Conservation (phyloP, 2,329 filamentous ascomycete genomes). For the Ophiosphaerella herpotricha region DNA sequence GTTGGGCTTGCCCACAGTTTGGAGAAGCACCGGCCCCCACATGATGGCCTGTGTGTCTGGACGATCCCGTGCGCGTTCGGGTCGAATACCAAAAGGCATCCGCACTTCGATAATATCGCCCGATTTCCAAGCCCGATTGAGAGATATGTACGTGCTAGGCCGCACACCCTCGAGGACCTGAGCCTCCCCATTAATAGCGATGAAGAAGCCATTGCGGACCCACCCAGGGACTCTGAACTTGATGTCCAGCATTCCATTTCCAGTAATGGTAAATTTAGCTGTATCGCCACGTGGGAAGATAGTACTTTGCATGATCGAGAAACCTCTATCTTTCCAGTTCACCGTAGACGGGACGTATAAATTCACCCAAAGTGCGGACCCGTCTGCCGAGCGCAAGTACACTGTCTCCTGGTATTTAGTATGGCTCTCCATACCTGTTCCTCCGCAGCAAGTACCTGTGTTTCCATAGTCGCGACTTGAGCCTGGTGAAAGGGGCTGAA, state of each 20-base stretch:
- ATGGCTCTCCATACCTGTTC: constrained; percentile 17
- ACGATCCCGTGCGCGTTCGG: constrained; percentile 15
- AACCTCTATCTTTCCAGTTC: constrained; percentile 7
- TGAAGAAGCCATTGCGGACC: constrained; percentile 10
- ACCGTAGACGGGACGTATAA: constrained; percentile 14
- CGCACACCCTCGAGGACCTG: neutral
- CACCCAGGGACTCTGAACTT: constrained; percentile 16
- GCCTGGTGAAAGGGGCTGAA: constrained; percentile 14
- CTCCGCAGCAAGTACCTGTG: constrained; percentile 18
- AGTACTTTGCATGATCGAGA: constrained; percentile 12
- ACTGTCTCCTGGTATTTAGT: constrained; percentile 21
- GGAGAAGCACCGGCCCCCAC: constrained; percentile 15
- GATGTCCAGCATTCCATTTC: constrained; percentile 10
- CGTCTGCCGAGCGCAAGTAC: constrained; percentile 15
- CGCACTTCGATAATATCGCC: constrained; percentile 12
- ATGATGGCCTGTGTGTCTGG: constrained; percentile 16
- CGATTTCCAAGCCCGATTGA: constrained; percentile 13
- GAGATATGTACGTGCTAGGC: constrained; percentile 9
- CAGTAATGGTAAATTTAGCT: constrained; percentile 12
- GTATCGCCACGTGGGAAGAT: constrained; percentile 13
- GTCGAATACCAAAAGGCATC: constrained; percentile 16
- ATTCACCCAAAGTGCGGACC: constrained; percentile 14
- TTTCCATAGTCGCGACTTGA: constrained; percentile 14
- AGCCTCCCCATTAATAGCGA: constrained; percentile 10
- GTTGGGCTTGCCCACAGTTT: constrained; percentile 9